Base-by-base conservation (phyloP, 2,329 filamentous ascomycete genomes). In the Botrytis squamosa region DNA sequence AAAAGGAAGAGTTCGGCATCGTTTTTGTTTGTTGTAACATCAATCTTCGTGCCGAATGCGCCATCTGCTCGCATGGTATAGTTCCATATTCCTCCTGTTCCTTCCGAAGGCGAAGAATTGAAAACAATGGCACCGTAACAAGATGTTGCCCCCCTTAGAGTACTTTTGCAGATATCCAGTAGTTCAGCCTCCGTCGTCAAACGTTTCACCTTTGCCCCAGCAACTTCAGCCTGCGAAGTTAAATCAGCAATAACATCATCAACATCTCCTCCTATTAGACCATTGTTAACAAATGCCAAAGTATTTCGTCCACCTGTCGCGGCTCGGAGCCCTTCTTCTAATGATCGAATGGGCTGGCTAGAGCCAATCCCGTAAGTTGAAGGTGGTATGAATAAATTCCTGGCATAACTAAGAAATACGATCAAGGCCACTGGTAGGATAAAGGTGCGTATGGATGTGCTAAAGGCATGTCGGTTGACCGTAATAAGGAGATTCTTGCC, bases 31-130 rank as follows among this genome's bases (percentile, higher is more conserved):
- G 85, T 84, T 49, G 90, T 85, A 44, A 92, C 88, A 76, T 91
- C 86, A 75, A 97, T 90, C 72, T 87, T 88, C 12, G 83, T 81
- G 33, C 91, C 90, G 73, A 97, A 85, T 0, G 89, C 86, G 52
- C 91, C 91, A 80, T 97, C 95, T 4, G 90, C 90, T 73, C 93
- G 87, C 40, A 97, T 85, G 0, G 93, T 95, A 80, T 97, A 98
- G 82, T 96, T 97, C 95, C 95, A 97, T 63, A 88, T 82, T 2
- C 87, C 87, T 10, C 86, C 87, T 1, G 81, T 76, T 16, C 93
- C 93, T 83, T 96, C 91, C 1, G 83, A 86, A 0, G 94, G 93
- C 8, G 93, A 97, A 0, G 91, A 91, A 71, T 89, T 85, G 83
- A 97, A 95, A 7, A 92, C 88, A 1, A 92, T 88, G 14, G 92